phyloP scores from a whole-genome alignment of 75 land plant genomes.

The Cryptomeria japonica region DNA sequence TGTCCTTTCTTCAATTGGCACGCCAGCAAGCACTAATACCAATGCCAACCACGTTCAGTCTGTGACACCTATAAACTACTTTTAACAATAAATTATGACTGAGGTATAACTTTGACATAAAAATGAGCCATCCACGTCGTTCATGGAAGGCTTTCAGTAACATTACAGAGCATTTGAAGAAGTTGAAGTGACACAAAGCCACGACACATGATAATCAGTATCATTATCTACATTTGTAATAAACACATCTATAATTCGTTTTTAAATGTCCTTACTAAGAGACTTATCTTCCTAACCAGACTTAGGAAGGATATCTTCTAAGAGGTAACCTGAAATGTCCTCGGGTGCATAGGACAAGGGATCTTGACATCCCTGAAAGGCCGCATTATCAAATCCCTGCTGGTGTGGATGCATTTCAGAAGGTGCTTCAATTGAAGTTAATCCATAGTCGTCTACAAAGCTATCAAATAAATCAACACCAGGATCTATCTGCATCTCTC shows the following conservation, averaged over 20 bases:
- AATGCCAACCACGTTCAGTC: too few species aligned
- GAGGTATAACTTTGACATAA: not conserved
- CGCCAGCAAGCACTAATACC: too few species aligned
- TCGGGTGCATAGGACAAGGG: not conserved
- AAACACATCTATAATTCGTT: not conserved
- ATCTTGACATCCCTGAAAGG: not conserved
- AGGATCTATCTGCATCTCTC: not conserved
- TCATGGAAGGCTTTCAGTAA: not conserved
- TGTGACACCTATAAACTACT: too few species aligned
- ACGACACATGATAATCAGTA: not conserved
- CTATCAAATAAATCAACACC: constrained; percentile 1
- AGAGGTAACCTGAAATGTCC: constrained; percentile 3
- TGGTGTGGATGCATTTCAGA: not conserved
- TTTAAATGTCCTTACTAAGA: not conserved
- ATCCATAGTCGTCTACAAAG: constrained; percentile 3
- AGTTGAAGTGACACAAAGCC: too few species aligned
- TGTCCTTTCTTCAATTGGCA: too few species aligned
- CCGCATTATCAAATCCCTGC: not conserved
- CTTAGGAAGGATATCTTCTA: not conserved
- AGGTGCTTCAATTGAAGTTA: not conserved
- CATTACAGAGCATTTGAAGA: not conserved
- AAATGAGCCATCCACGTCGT: not conserved
- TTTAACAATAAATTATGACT: not conserved
- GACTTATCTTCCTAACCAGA: not conserved
- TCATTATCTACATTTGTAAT: not conserved